Percentiles rank a stretch among this genome's conserved stretches.
phyloP scores from a whole-genome alignment of 1,284 basidiomycete genomes.

The Tausonia pullulans region DNA sequence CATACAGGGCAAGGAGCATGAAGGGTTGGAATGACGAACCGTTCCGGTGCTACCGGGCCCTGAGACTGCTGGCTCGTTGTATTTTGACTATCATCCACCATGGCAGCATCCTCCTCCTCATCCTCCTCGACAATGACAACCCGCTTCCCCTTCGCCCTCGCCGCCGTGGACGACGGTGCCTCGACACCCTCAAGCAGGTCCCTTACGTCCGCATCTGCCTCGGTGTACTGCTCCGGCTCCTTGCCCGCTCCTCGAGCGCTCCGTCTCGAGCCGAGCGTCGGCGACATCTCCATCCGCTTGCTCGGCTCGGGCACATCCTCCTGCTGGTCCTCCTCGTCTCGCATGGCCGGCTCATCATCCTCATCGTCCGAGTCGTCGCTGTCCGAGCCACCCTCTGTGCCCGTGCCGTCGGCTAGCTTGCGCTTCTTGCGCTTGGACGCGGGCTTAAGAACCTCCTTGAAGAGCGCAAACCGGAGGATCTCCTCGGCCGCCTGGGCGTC shows the following conservation, averaged over 20 bases:
- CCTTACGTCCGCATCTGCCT: slow-evolving; percentile 20
- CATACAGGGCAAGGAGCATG: slow-evolving; percentile 2
- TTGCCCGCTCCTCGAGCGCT: slow-evolving; percentile 20
- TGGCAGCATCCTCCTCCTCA: slow-evolving; percentile 19
- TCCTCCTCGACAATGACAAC: slow-evolving; percentile 20
- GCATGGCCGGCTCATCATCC: slow-evolving; percentile 33
- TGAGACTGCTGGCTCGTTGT: slow-evolving; percentile 1
- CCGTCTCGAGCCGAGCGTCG: slow-evolving; percentile 1
- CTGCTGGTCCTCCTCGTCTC: slow-evolving; percentile 15
- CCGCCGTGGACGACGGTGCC: slow-evolving; percentile 33
- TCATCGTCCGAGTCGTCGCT: slow-evolving; percentile 43
- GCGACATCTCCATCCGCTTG: slow-evolving; percentile 24
- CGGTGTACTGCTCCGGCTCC: slow-evolving; percentile 19
- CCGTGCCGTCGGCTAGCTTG: slow-evolving; percentile 57
- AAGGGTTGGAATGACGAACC: slow-evolving; percentile 36
- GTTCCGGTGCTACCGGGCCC: slow-evolving; percentile 36
- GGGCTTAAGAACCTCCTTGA: slow-evolving; percentile 88
- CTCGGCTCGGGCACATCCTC: slow-evolving; percentile 16
- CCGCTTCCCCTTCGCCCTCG: slow-evolving; percentile 14
- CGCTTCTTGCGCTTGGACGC: slow-evolving; percentile 61
- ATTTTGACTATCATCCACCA: background rate
- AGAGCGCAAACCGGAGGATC: slow-evolving; percentile 92
- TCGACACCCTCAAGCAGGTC: slow-evolving; percentile 43
- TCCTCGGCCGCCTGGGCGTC: slow-evolving; percentile 89
- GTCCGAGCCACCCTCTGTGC: slow-evolving; percentile 33